Conservation (phyloP, 306 rosid species). For the Styphnolobium japonicum region DNA sequence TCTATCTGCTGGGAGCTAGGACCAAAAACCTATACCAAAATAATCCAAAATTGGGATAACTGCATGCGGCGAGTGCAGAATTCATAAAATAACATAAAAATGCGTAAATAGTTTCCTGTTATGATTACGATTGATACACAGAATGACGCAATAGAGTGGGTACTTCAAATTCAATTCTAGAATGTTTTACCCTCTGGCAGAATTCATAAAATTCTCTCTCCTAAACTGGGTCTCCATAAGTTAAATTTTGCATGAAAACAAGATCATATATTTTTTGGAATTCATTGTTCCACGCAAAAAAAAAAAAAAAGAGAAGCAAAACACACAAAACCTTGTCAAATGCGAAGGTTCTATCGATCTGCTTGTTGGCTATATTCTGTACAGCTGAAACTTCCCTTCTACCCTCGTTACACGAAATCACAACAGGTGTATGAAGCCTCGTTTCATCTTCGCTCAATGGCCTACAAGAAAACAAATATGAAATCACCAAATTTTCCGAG, state of each 20-base stretch:
- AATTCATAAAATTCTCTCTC: background rate
- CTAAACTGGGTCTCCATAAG: background rate
- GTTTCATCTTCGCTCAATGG: conserved; percentile 91
- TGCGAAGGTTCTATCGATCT: conserved; percentile 90
- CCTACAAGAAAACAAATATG: conserved; percentile 39
- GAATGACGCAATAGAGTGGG: background rate
- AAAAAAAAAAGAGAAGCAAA: background rate
- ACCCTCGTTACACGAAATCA: conserved; percentile 80
- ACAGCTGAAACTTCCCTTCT: conserved; percentile 84
- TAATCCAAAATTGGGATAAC: background rate
- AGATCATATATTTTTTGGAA: background rate
- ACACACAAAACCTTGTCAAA: conserved; percentile 74
- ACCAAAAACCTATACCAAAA: conserved; percentile 74
- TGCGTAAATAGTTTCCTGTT: background rate
- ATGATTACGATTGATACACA: background rate
- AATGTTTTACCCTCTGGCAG: background rate
- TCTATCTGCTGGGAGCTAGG: conserved; percentile 89
- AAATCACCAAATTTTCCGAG: conserved; percentile 21
- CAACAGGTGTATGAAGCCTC: conserved; percentile 88
- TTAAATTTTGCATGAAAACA: too few relatives aligned
- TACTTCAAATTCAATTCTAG: background rate
- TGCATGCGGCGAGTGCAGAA: background rate
- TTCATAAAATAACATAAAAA: background rate
- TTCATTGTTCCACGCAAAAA: background rate
- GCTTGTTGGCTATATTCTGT: conserved; percentile 96